A percentile compares a stretch with the other conserved stretches of the same genome.
These are phyloP conservation scores for Scortechinia acanthostroma DNA, from an alignment of 2,329 filamentous ascomycete species.

Conservation along the genomic window DNA sequence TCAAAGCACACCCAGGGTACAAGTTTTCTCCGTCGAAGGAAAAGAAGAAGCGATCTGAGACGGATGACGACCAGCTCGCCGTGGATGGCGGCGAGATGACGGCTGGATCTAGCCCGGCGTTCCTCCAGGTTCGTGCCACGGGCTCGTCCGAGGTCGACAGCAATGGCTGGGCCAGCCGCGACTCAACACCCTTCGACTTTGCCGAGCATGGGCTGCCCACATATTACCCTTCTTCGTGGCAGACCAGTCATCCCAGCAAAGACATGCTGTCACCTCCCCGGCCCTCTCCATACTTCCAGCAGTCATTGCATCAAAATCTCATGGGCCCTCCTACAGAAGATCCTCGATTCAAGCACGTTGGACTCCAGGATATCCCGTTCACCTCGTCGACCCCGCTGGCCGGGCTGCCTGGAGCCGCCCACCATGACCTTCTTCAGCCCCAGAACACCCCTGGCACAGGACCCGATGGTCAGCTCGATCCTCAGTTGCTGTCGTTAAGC, in stretches of 20 bases:
- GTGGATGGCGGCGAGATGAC: background rate
- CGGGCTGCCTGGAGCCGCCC: background rate
- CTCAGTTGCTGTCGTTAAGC: background rate
- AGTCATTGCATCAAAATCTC: too few species aligned
- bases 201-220: background rate
- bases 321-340: too few species aligned
- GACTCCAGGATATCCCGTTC: background rate
- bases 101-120: background rate
- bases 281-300: too few species aligned
- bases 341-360: background rate
- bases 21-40: conserved; percentile 62
- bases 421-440: conserved; percentile 1
- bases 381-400: background rate
- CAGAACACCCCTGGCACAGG: background rate
- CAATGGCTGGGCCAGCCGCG: background rate
- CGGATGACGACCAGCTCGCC: background rate
- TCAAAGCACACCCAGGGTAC: conserved; percentile 56
- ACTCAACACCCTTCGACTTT: background rate
- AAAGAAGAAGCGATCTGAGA: background rate
- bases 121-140: background rate
- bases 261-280: too few species aligned
- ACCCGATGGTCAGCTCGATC: background rate
- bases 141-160: background rate
- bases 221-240: background rate
- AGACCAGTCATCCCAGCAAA: background rate